Evolutionary conservation across 257 asterid genomes (phyloP).

Genomic region (Gentiana straminea): DNA sequence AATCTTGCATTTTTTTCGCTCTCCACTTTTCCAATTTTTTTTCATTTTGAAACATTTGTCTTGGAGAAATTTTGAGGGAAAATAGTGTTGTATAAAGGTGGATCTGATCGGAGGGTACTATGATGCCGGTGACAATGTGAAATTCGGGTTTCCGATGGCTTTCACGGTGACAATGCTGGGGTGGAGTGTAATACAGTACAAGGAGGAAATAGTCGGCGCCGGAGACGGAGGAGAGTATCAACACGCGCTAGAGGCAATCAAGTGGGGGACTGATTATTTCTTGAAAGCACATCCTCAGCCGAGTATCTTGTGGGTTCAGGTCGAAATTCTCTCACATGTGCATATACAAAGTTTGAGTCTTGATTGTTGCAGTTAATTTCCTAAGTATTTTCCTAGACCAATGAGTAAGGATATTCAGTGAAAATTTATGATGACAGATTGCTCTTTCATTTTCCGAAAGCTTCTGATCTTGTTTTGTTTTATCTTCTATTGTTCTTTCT

Average conservation of each 20-base stretch:
- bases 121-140: constrained; percentile 87
- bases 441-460: too few relatives aligned
- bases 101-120: constrained; percentile 92
- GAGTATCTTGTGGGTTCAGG: constrained; percentile 85
- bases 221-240: constrained; percentile 49
- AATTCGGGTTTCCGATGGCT: constrained; percentile 89
- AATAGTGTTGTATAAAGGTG: too few relatives aligned
- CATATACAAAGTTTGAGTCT: too few relatives aligned
- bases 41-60: neutral
- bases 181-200: constrained; percentile 57
- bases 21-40: too few relatives aligned
- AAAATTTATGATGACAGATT: too few relatives aligned
- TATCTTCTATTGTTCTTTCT: too few relatives aligned
- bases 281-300: constrained; percentile 81
- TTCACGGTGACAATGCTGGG: constrained; percentile 72
- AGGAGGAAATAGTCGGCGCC: constrained; percentile 39
- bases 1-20: neutral
- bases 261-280: constrained; percentile 96
- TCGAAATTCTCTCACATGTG: constrained; percentile 8
- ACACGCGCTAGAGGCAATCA: constrained; percentile 74
- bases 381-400: too few relatives aligned
- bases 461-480: too few relatives aligned
- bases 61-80: too few relatives aligned
- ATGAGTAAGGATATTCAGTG: too few relatives aligned
- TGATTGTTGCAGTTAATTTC: too few relatives aligned